These are phyloP conservation scores for Wickerhamiella azymoides DNA, from an alignment of 805 yeast species.

Conservation along the genomic window DNA sequence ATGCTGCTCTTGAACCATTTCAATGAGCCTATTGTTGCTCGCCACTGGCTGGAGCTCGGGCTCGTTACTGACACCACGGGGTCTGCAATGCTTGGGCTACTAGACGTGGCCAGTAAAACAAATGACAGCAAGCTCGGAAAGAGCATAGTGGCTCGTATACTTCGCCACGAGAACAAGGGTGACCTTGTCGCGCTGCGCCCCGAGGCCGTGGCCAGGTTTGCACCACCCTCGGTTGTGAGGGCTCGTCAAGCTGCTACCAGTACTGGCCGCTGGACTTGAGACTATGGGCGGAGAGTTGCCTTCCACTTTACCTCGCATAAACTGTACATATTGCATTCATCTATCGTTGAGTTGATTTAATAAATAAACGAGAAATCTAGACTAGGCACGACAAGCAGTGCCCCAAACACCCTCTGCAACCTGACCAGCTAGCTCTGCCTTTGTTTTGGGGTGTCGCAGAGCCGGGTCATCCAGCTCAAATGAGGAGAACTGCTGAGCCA, in stretches of 20 bases:
- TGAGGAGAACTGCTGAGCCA: conserved; percentile 23
- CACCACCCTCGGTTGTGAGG: not conserved
- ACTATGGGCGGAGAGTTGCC: no score
- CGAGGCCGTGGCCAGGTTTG: not conserved
- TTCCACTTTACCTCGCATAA: no score
- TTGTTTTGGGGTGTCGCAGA: not conserved
- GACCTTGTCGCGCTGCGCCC: conserved; percentile 6
- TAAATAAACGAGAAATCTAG: no score
- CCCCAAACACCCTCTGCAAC: conserved; percentile 8
- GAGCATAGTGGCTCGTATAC: conserved; percentile 7
- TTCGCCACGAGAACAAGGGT: conserved; percentile 9
- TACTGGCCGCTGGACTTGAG: conserved; percentile 5
- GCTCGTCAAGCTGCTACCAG: not conserved
- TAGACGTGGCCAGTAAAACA: conserved; percentile 12
- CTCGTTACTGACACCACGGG: conserved; percentile 17
- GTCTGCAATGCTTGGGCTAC: conserved; percentile 16
- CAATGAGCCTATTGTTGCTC: conserved; percentile 42
- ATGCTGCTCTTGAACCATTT: conserved; percentile 69
- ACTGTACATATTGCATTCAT: no score
- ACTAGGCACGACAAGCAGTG: no score
- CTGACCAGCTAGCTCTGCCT: conserved; percentile 1
- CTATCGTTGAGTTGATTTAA: no score
- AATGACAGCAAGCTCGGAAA: conserved; percentile 8
- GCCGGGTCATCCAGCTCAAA: conserved; percentile 3
- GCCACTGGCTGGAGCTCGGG: conserved; percentile 80